These are phyloP conservation scores for Thermomucor indicae-seudaticae DNA, from an alignment of 371 early-diverging fungal species.

Conservation along the genomic window DNA sequence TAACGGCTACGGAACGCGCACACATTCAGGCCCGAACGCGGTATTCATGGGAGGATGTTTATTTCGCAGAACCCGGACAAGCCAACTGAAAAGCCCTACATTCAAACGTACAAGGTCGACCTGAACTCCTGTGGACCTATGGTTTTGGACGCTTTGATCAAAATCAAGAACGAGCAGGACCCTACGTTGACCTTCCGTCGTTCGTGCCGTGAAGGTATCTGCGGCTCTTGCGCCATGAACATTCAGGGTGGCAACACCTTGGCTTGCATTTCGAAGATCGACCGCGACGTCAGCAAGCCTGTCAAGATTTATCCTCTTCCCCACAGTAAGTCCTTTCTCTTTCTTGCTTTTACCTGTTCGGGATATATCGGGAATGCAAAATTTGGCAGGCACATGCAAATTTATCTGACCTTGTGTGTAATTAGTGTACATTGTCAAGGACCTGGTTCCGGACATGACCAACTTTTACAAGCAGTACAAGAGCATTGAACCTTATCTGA, in stretches of 20 bases:
- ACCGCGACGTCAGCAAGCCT: slow-evolving; percentile 60
- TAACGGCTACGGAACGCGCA: not conserved
- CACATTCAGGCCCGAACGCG: not conserved
- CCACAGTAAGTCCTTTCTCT: slow-evolving; percentile 65
- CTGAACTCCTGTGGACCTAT: slow-evolving; percentile 91
- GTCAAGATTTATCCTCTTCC: slow-evolving; percentile 94
- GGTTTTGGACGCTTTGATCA: slow-evolving; percentile 92
- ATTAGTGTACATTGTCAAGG: slow-evolving; percentile 79
- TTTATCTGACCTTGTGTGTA: not conserved
- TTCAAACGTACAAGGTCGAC: slow-evolving; percentile 88
- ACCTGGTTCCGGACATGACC: slow-evolving; percentile 88
- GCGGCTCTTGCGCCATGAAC: slow-evolving; percentile 98
- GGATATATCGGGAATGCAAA: slow-evolving; percentile 6
- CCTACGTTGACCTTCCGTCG: slow-evolving; percentile 90
- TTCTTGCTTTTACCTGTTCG: slow-evolving; percentile 1
- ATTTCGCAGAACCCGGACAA: slow-evolving; percentile 75
- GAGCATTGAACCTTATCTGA: slow-evolving; percentile 91
- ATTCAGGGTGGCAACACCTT: slow-evolving; percentile 92
- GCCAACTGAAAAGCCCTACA: slow-evolving; percentile 83
- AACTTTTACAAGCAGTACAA: slow-evolving; percentile 97
- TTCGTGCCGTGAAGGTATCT: slow-evolving; percentile 79
- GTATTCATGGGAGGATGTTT: not conserved
- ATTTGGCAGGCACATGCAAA: slow-evolving; percentile 9
- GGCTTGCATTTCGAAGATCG: slow-evolving; percentile 88
- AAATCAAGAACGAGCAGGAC: slow-evolving; percentile 95